Conservation (phyloP, 768 basidiomycete genomes). For the Trametes meyenii region DNA sequence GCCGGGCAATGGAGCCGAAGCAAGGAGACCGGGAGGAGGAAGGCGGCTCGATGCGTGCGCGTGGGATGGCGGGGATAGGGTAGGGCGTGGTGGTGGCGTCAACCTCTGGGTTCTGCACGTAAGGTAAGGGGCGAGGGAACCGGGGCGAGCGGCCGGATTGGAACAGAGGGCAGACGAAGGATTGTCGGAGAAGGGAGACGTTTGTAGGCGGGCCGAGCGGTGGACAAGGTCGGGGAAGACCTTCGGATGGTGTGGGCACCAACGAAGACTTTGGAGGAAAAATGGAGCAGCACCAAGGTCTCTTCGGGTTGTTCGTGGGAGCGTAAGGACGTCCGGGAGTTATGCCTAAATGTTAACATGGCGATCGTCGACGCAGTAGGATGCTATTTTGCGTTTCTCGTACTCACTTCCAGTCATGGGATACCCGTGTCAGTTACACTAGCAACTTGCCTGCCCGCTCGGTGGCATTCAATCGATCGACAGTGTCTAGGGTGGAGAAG, state of each 20-base stretch:
- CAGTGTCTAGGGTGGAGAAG: conserved; percentile 12
- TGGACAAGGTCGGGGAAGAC: not conserved
- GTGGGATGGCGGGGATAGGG: conserved; percentile 6
- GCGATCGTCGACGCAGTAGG: not conserved
- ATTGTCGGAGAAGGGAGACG: too few species aligned
- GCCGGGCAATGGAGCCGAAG: conserved; percentile 6
- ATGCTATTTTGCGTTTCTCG: not conserved
- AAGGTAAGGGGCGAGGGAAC: not conserved
- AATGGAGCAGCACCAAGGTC: not conserved
- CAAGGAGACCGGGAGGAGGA: not conserved
- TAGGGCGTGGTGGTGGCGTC: not conserved
- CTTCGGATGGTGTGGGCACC: not conserved
- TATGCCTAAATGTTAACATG: conserved; percentile 22
- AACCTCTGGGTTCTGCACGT: conserved; percentile 4
- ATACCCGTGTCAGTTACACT: not conserved
- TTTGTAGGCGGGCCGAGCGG: not conserved
- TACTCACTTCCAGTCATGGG: conserved; percentile 2
- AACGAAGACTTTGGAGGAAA: not conserved
- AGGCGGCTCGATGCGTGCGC: not conserved
- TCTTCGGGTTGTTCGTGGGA: conserved; percentile 1
- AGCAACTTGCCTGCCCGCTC: not conserved
- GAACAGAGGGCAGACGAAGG: not conserved
- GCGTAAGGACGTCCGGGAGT: not conserved
- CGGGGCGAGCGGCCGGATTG: conserved; percentile 7
- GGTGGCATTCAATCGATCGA: conserved; percentile 1